Conservation (phyloP, 805 yeast genomes). For the Wickerhamomyces xylosicus region DNA sequence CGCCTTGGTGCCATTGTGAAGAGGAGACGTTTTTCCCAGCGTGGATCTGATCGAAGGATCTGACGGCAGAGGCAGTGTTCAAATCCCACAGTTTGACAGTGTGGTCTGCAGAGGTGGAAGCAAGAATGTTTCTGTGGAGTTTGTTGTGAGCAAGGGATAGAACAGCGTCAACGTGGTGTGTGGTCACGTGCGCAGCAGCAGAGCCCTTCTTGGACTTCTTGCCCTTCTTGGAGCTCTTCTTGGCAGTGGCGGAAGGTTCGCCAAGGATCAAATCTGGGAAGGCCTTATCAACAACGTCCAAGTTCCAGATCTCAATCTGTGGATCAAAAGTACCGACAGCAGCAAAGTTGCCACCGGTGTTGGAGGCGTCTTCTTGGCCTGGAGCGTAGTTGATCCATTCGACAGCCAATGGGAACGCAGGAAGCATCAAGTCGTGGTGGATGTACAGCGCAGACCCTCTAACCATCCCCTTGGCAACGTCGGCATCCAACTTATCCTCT, state of each 20-base stretch:
- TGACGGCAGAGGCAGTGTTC: slow-evolving; percentile 60
- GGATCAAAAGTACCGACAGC: slow-evolving; percentile 98
- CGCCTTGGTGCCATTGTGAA: slow-evolving; percentile 74
- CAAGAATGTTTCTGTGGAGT: slow-evolving; percentile 72
- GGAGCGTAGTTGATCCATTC: slow-evolving; percentile 88
- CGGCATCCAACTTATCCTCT: slow-evolving; percentile 54
- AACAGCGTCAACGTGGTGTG: slow-evolving; percentile 92
- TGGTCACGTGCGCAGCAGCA: slow-evolving; percentile 40
- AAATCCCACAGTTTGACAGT: slow-evolving; percentile 96
- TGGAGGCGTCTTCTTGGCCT: slow-evolving; percentile 28
- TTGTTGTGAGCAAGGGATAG: slow-evolving; percentile 78
- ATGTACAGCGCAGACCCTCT: slow-evolving; percentile 77
- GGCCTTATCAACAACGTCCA: slow-evolving; percentile 86
- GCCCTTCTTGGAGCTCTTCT: slow-evolving; percentile 16
- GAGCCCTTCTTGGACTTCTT: slow-evolving; percentile 43
- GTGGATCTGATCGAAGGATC: slow-evolving; percentile 67
- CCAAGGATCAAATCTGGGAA: slow-evolving; percentile 93
- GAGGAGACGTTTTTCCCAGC: slow-evolving; percentile 72
- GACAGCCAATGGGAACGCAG: slow-evolving; percentile 92
- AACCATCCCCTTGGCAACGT: slow-evolving; percentile 60
- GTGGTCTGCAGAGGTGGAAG: slow-evolving; percentile 91
- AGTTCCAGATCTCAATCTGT: slow-evolving; percentile 92
- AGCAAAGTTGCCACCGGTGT: slow-evolving; percentile 75
- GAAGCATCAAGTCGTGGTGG: slow-evolving; percentile 94
- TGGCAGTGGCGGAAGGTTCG: slow-evolving; percentile 36